Evolutionary conservation across 768 basidiomycete species (phyloP), one percentile per base, ranked within the genome.

Genomic region (Boletus sp.): DNA sequence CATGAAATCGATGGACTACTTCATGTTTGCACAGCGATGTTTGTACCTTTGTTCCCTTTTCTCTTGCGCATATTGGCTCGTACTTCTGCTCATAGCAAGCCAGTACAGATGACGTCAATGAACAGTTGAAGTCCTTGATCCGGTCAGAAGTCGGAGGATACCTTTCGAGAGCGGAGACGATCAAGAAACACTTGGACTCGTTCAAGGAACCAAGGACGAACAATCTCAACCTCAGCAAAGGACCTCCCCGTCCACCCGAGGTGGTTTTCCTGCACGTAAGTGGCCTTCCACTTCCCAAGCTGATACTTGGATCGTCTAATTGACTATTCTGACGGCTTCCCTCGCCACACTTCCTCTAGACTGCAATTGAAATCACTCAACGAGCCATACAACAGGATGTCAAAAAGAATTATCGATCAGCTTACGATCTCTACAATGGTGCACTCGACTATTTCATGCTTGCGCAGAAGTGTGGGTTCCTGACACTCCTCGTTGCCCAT

Each of bases 391-490:
- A 93, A 53, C 87, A 90, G 61, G 96, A 98, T 73, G 78, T 79
- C 56, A 91, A 91, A 72, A 84, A 87, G 73, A 91, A 95, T 72
- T 95, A 95, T 75, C 78, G 81, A 14, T 91, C 93, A 66, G 94
- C 93, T 15, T 95, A 90, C 80, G 92, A 88, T 74, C 81, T 85
- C 56, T 95, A 96, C 73, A 86, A 88, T 74, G 94, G 96, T 76
- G 81, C 91, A 4, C 79, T 98, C 51, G 96, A 98, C 69, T 98
- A 94, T 72, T 98, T 98, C 74, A 91, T 97, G 87, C 88, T 97
- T 64, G 93, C 94, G 7, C 77, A 93, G 65, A 93, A 93, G 71
- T 93, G 93, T 93, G 57, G 15, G 65, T 56, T 42, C 32, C 7
- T 14, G 17, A 11, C 14, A 8, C 21, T 46, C 10, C 5, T 19